Conservation (phyloP, 2,329 filamentous ascomycete genomes). For the Rasamsonia emersonii region DNA sequence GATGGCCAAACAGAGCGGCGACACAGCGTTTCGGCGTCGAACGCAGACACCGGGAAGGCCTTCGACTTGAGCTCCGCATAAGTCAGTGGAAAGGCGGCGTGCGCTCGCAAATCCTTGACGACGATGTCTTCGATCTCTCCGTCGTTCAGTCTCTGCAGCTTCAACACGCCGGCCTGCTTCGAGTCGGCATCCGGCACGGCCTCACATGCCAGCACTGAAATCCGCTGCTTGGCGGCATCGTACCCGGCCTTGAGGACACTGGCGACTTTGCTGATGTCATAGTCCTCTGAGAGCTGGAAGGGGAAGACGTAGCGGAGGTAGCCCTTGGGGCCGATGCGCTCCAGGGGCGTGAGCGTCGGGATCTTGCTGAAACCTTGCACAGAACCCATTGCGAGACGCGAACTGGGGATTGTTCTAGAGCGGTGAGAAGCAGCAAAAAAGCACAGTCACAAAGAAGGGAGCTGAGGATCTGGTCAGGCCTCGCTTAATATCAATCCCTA, state of each 20-base stretch:
- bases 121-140: slow-evolving; percentile 20
- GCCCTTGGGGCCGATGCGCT: slow-evolving; percentile 28
- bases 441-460: no score
- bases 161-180: slow-evolving; percentile 25
- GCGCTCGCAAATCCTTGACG: slow-evolving; percentile 34
- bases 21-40: slow-evolving; percentile 38
- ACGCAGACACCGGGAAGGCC: slow-evolving; percentile 39
- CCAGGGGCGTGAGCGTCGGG: slow-evolving; percentile 18
- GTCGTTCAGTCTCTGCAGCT: slow-evolving; percentile 12
- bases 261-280: slow-evolving; percentile 19
- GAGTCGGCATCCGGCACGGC: slow-evolving; percentile 21
- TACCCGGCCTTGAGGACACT: slow-evolving; percentile 21
- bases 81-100: slow-evolving; percentile 24
- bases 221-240: slow-evolving; percentile 18
- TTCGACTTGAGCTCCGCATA: slow-evolving; percentile 30
- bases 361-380: slow-evolving; percentile 5
- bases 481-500: no score
- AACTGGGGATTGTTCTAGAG: slow-evolving; percentile 3
- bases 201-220: slow-evolving; percentile 25
- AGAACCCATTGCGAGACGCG: slow-evolving; percentile 4
- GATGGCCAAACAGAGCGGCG: slow-evolving; percentile 17
- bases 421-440: background rate
- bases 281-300: slow-evolving; percentile 23
- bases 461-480: no score
- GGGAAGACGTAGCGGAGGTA: slow-evolving; percentile 29